Evolutionary conservation across 2,329 filamentous ascomycete species (phyloP).

Genomic region (Nemania diffusa): DNA sequence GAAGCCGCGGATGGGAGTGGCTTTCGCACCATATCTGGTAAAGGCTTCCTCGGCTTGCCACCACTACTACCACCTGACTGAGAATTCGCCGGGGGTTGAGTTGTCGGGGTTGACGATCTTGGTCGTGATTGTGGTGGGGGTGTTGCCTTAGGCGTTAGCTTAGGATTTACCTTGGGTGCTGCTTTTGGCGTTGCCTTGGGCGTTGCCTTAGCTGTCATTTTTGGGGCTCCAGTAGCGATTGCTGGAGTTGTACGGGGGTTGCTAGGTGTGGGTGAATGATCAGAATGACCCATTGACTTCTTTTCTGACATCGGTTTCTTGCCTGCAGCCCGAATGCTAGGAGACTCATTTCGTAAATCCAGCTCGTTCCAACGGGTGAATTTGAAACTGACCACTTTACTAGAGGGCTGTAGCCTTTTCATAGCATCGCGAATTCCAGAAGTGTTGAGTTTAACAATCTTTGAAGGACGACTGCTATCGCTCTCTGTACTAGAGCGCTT

Average conservation of each 20-base stretch:
- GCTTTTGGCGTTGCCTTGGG: conserved; percentile 24
- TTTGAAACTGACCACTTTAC: conserved; percentile 43
- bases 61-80: conserved; percentile 34
- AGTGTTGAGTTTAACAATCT: conserved; percentile 49
- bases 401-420: conserved; percentile 38
- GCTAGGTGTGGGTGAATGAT: conserved; percentile 3
- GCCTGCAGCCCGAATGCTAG: conserved; percentile 45
- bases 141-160: conserved; percentile 23
- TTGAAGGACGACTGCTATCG: conserved; percentile 45
- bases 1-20: conserved; percentile 42
- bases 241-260: conserved; percentile 20
- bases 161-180: conserved; percentile 9
- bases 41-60: conserved; percentile 45
- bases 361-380: conserved; percentile 46
- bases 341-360: conserved; percentile 34
- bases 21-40: conserved; percentile 46
- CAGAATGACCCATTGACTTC: conserved; percentile 12
- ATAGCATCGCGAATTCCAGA: conserved; percentile 41
- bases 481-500: conserved; percentile 48
- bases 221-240: neutral
- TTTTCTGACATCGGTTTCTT: conserved; percentile 43
- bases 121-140: conserved; percentile 34
- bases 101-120: conserved; percentile 34
- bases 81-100: conserved; percentile 19
- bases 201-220: neutral